A percentile compares a stretch with the other conserved stretches of the same genome.
These are phyloP conservation scores for Fagopyrum homotropicum DNA, from an alignment of 148 eudicot species.

Conservation along the genomic window DNA sequence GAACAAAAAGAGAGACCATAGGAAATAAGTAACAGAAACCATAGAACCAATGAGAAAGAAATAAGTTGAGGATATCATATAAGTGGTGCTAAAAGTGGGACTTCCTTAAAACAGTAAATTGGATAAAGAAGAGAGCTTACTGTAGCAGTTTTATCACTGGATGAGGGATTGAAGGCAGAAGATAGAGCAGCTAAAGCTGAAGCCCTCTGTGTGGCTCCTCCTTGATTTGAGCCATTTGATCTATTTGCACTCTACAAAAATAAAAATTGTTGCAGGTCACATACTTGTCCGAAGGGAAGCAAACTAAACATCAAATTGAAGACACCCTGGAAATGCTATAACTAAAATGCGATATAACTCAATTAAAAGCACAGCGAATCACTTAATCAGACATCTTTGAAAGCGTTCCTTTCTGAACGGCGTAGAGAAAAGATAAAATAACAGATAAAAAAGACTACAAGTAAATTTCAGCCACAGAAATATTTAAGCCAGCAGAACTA, in stretches of 20 bases:
- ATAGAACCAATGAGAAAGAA: neutral
- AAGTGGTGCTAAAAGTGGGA: neutral
- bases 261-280: neutral
- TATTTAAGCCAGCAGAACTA: neutral
- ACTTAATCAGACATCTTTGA: neutral
- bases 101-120: neutral
- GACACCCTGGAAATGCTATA: neutral
- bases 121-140: neutral
- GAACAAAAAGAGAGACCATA: neutral
- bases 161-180: slow-evolving; percentile 52
- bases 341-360: neutral
- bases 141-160: slow-evolving; percentile 32
- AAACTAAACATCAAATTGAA: neutral
- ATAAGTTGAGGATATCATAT: neutral
- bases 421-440: neutral
- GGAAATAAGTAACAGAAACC: neutral
- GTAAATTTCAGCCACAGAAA: neutral
- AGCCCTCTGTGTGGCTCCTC: slow-evolving; percentile 74
- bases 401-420: neutral
- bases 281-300: neutral
- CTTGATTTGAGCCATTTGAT: slow-evolving; percentile 52
- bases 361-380: neutral
- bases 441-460: neutral
- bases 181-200: slow-evolving; percentile 69
- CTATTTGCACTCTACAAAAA: slow-evolving; percentile 31